Evolutionary conservation across 495 filamentous ascomycete genomes (phyloP).

Genomic region (Pseudotulostoma volvatum): DNA sequence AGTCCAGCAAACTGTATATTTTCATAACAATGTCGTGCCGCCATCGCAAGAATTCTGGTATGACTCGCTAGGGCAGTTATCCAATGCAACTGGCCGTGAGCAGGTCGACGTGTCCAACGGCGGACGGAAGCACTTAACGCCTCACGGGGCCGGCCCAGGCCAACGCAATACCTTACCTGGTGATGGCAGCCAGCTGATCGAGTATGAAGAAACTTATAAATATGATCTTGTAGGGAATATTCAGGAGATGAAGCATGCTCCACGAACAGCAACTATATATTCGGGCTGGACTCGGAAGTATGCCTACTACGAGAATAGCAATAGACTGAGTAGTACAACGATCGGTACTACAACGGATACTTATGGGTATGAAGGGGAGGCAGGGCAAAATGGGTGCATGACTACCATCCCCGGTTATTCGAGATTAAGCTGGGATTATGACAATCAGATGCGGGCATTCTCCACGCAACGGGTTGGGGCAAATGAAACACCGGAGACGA

Average conservation of each 20-base stretch:
- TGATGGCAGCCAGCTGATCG: too few relatives aligned
- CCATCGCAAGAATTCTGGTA: slow-evolving; percentile 15
- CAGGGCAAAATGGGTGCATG: slow-evolving; percentile 7
- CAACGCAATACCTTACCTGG: too few relatives aligned
- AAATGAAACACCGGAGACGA: slow-evolving; percentile 8
- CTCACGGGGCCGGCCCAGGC: too few relatives aligned
- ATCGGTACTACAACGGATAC: slow-evolving; percentile 3
- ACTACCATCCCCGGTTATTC: slow-evolving; percentile 8
- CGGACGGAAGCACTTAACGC: too few relatives aligned
- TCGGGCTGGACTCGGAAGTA: slow-evolving; percentile 8
- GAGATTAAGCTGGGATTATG: slow-evolving; percentile 11
- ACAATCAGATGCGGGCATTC: slow-evolving; percentile 6
- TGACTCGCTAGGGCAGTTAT: slow-evolving; percentile 17
- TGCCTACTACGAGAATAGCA: slow-evolving; percentile 7
- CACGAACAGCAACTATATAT: background rate
- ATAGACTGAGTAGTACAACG: slow-evolving; percentile 5
- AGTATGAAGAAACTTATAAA: slow-evolving; percentile 10
- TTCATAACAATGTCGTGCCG: slow-evolving; percentile 8
- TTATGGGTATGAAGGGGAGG: slow-evolving; percentile 8
- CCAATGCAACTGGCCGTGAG: slow-evolving; percentile 18
- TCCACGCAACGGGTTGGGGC: slow-evolving; percentile 3
- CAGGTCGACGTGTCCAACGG: too few relatives aligned
- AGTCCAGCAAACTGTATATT: slow-evolving; percentile 14
- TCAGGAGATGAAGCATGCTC: slow-evolving; percentile 5
- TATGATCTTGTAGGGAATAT: slow-evolving; percentile 14